These are phyloP conservation scores for Bonia amplexicaulis DNA, from an alignment of 176 grass and related monocot species.

Conservation along the genomic window DNA sequence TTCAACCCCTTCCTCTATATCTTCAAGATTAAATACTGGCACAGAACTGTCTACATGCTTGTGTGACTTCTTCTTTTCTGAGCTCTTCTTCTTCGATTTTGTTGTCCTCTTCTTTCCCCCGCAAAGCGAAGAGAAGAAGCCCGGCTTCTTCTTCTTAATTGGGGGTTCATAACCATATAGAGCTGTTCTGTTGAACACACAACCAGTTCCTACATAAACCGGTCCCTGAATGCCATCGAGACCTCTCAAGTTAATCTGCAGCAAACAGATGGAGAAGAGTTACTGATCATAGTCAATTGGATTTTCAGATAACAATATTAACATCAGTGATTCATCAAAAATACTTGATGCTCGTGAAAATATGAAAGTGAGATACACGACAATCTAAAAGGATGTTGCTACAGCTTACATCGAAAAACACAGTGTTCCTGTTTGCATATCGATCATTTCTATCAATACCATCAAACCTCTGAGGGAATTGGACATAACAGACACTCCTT, in stretches of 20 bases:
- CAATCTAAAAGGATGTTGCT: neutral
- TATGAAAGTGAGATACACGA: neutral
- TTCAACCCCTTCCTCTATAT: conserved; percentile 97
- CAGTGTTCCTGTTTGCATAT: conserved; percentile 95
- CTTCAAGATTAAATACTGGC: conserved; percentile 95
- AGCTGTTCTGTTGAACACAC: conserved; percentile 94
- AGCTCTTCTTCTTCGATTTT: conserved; percentile 55
- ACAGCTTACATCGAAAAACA: conserved; percentile 94
- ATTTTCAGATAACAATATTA: conserved; percentile 27
- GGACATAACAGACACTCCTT: conserved; percentile 84
- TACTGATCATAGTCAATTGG: conserved; percentile 5
- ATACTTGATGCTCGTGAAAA: neutral
- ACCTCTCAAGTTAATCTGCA: conserved; percentile 99
- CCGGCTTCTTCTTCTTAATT: conserved; percentile 59
- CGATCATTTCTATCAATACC: conserved; percentile 94
- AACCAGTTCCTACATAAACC: conserved; percentile 96
- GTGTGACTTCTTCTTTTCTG: conserved; percentile 89
- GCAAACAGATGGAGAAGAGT: conserved; percentile 26
- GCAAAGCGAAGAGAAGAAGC: conserved; percentile 67
- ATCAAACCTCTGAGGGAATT: conserved; percentile 95
- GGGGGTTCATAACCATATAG: conserved; percentile 98
- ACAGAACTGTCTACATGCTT: conserved; percentile 80
- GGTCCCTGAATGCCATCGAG: conserved; percentile 94
- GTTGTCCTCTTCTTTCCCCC: conserved; percentile 65
- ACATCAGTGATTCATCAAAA: neutral